Conservation (phyloP, 441 rosid genomes). For the Syzygium malaccense region DNA sequence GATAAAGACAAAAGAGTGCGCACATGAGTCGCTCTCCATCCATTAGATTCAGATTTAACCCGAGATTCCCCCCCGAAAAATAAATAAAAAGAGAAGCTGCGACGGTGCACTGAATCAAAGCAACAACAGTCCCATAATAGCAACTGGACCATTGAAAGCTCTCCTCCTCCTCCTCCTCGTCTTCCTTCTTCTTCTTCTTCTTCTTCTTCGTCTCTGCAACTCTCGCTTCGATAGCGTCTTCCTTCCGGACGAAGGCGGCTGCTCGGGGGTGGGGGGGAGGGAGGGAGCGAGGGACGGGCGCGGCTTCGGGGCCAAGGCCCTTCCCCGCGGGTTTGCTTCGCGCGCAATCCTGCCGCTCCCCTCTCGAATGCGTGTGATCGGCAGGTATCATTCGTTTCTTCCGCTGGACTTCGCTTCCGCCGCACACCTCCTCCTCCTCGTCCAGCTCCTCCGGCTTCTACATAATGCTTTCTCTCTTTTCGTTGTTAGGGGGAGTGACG, state of each 20-base stretch:
- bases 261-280: too few relatives aligned
- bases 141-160: neutral
- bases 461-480: neutral
- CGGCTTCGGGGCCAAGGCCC: neutral
- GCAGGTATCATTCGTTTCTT: slow-evolving; percentile 6
- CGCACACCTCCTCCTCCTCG: neutral
- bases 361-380: neutral
- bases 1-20: neutral
- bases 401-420: neutral
- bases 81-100: neutral
- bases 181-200: neutral
- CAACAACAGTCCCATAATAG: neutral
- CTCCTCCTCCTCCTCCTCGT: neutral
- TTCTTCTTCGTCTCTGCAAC: neutral
- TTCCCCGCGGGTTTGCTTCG: neutral
- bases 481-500: neutral
- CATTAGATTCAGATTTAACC: neutral
- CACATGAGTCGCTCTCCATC: too few relatives aligned
- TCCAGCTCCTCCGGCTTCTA: neutral
- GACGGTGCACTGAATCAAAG: neutral
- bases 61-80: neutral
- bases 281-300: neutral
- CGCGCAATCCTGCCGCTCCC: neutral
- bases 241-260: neutral
- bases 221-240: neutral